Evolutionary conservation across 768 basidiomycete genomes (phyloP), one percentile per base, ranked within the genome.

Genomic region (Panaeolus cyanescens): DNA sequence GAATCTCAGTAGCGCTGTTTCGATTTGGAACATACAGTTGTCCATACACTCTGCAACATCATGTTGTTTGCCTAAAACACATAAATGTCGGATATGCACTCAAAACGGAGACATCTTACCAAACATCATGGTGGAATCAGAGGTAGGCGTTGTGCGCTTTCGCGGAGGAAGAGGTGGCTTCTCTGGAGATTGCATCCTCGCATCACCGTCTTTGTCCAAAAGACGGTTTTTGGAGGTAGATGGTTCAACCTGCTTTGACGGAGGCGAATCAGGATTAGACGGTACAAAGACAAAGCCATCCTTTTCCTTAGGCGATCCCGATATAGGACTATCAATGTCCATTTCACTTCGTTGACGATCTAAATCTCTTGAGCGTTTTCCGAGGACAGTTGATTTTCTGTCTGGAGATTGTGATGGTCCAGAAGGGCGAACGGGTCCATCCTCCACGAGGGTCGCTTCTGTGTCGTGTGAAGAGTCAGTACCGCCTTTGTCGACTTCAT

Each of bases 21-120:
- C 97, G 55, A 99, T 95, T 74, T 99, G 97, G 77, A 97, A 97
- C 83, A 99, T 91, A 78, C 96, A 96, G 68, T 99, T 99, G 75
- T 99, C 96, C 91, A 99, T 94, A 75, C 96, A 98, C 75, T 99
- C 97, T 0, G 96, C 90, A 12, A 99, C 96, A 72, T 99, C 97
- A 69, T 99, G 96, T 69, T 99, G 97, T 67, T 91, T 90, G 5
- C 96, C 95, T 94, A n/a, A n/a, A n/a, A n/a, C n/a, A 60, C 28
- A 36, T n/a, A 63, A 53, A 54, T 32, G 32, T 68, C 37, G 69
- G 56, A 34, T 19, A 57, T 32, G 54, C 10, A 15, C 60, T 39
- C 25, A 55, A 58, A 2, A 54, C 50, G 32, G 8, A 2, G 30
- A 39, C 33, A 31, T 68, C 84, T 67, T 71, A 93, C 93, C 93